Evolutionary conservation across 2,329 filamentous ascomycete genomes (phyloP), one percentile per base, ranked within the genome.

Genomic region (Aplosporella prunicola): DNA sequence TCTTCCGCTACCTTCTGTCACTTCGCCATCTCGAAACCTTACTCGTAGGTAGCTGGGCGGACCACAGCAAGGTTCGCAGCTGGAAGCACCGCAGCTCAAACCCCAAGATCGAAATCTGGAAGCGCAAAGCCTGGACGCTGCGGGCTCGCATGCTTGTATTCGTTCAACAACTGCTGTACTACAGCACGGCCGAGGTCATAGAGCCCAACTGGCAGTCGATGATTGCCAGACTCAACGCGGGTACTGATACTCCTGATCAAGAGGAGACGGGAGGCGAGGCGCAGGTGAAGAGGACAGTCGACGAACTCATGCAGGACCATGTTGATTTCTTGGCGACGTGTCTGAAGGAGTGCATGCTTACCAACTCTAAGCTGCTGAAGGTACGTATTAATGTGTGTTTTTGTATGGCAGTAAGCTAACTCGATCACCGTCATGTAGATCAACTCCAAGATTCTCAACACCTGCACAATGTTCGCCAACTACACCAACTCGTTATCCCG

Each of bases 281-380:
- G 4, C 50, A 72, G 40, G 69, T 70, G n/a, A 78, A 76, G 49
- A 60, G 87, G 24, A 98, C 91, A 0, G 91, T 98, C 1, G 91
- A 98, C 53, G 87, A 96, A 63, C 65, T 98, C 54, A 98, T 98
- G 91, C 86, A 96, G 63, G 88, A 96, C 54, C 91, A 98, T 62
- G 88, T 98, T 43, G 91, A 96, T 62, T 98, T 98, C 58, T 66
- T 98, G 32, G 91, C 95, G 51, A 96, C 91, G 4, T 98, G 91
- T 58, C 69, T 98, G 51, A 98, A 96, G 63, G 91, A 96, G 64
- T 96, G 91, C 67, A 96, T 96, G 87, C 71, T 98, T 46, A 98
- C 91, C 14, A 95, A 98, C 59, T 86, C 85, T 55, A 95, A 94
- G 64, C 71, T 98, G 5, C 66, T 98, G 5, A 81, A 86, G 62